phyloP scores from a whole-genome alignment of 2,329 filamentous ascomycete genomes.

The Epichloe sibirici region DNA sequence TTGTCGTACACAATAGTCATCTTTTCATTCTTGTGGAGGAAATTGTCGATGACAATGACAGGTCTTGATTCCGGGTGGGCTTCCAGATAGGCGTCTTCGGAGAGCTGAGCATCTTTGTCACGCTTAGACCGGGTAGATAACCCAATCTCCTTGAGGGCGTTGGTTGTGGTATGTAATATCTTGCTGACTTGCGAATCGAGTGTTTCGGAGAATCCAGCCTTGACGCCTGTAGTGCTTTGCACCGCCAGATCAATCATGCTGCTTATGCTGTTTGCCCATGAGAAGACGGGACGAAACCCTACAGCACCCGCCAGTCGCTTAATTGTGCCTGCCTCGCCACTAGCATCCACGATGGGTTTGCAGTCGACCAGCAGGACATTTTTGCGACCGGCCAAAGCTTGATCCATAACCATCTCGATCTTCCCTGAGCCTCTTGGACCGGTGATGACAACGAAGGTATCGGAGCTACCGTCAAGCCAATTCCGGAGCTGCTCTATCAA shows the following conservation, averaged over 20 bases:
- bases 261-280: conserved; percentile 90
- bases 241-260: conserved; percentile 86
- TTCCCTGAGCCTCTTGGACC: conserved; percentile 88
- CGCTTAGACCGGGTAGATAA: conserved; percentile 56
- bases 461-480: conserved; percentile 78
- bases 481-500: conserved; percentile 71
- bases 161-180: conserved; percentile 73
- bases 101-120: conserved; percentile 59
- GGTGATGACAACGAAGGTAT: conserved; percentile 89
- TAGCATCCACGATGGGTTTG: conserved; percentile 82
- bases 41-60: conserved; percentile 85
- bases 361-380: conserved; percentile 83
- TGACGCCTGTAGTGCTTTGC: conserved; percentile 86
- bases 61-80: conserved; percentile 74
- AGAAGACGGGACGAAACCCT: conserved; percentile 87
- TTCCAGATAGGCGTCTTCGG: conserved; percentile 80
- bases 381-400: conserved; percentile 62
- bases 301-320: conserved; percentile 68
- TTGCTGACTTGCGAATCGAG: conserved; percentile 80
- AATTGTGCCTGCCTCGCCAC: conserved; percentile 79
- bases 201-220: conserved; percentile 88
- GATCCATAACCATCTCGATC: conserved; percentile 73
- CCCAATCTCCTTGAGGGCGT: conserved; percentile 66
- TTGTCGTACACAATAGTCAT: conserved; percentile 59
- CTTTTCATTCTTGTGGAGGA: conserved; percentile 65